Conservation (phyloP, 2,329 filamentous ascomycete genomes). For the Falciphora oryzae region DNA sequence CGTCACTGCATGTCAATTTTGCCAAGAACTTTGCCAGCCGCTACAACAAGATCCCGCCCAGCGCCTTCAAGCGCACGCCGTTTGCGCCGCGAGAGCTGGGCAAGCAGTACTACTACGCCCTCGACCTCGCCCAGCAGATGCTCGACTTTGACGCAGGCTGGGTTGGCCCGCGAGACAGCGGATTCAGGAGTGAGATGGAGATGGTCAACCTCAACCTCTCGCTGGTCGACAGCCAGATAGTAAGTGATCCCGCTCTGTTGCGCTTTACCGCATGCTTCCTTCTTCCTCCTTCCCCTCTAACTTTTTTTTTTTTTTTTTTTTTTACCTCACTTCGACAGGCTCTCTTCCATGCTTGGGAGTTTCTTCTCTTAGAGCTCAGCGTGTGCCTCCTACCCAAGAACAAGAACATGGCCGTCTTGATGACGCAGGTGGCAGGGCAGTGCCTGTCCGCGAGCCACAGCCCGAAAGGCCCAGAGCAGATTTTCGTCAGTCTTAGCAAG, state of each 20-base stretch:
- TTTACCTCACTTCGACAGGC: slow-evolving; percentile 39
- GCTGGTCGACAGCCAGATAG: slow-evolving; percentile 84
- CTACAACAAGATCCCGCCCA: slow-evolving; percentile 67
- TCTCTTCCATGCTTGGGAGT: slow-evolving; percentile 85
- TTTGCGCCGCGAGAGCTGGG: slow-evolving; percentile 64
- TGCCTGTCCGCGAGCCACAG: slow-evolving; percentile 75
- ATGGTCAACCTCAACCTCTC: slow-evolving; percentile 88
- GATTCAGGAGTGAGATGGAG: slow-evolving; percentile 77
- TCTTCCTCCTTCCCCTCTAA: background rate
- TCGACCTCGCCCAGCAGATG: slow-evolving; percentile 68
- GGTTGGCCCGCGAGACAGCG: slow-evolving; percentile 61
- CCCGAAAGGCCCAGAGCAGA: slow-evolving; percentile 64
- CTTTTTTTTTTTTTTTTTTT: slow-evolving; percentile 2
- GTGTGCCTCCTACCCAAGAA: slow-evolving; percentile 47
- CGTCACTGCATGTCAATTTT: slow-evolving; percentile 79
- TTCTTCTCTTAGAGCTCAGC: slow-evolving; percentile 77
- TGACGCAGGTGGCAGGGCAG: slow-evolving; percentile 68
- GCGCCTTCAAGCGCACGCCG: slow-evolving; percentile 72
- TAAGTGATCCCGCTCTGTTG: slow-evolving; percentile 35
- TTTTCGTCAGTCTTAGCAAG: slow-evolving; percentile 75
- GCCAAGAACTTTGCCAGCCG: slow-evolving; percentile 76
- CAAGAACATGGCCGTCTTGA: slow-evolving; percentile 40
- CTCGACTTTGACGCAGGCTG: slow-evolving; percentile 74
- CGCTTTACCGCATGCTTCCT: background rate
- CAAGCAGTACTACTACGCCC: slow-evolving; percentile 75